Evolutionary conservation across 2,329 filamentous ascomycete species (phyloP), one percentile per base, ranked within the genome.

Genomic region (Fusarium hostae): DNA sequence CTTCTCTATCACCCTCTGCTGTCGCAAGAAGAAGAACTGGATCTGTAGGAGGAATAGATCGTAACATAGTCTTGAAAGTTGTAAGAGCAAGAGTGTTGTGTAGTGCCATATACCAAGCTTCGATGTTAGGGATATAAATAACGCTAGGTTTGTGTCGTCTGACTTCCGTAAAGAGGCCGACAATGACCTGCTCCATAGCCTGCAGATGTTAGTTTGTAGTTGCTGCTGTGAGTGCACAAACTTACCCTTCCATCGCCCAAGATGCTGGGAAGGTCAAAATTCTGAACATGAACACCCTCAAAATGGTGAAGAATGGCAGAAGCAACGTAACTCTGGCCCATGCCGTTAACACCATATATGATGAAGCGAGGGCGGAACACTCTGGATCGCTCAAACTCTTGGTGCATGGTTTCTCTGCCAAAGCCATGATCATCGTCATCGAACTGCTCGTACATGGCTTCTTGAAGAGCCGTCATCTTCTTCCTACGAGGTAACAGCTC

Each of bases 81-180:
- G 91, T 91, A 60, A 97, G 89, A 5, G 91, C 89, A 41, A 94
- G 84, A 1, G 92, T 91, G 11, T 84, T 83, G n/a, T 80, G 78
- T 22, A 91, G 77, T 30, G 86, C 87, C 22, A 88, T 83, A 78
- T 94, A 95, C 96, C 96, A 99, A 11, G 91, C 88, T 73, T 97
- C 93, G 52, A 98, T 89, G 73, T 94, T 92, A 4, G 96, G 95
- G 45, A 99, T 92, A 81, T 95, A 98, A 56, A 99, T 96, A 40
- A 98, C 94, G 79, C 94, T 97, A 1, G 96, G 96, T 80, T 97
- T 98, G 79, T 98, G 94, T 40, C 95, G 91, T 80, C 95, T 94
- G 40, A 97, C 93, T 82, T 98, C 96, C 2, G 93, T 91, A 78
- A 99, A 98, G 11, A 97, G 86, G 72, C 95, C 91, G 16, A 97